phyloP scores from a whole-genome alignment of 1,284 basidiomycete genomes.

The Sporisorium scitamineum region DNA sequence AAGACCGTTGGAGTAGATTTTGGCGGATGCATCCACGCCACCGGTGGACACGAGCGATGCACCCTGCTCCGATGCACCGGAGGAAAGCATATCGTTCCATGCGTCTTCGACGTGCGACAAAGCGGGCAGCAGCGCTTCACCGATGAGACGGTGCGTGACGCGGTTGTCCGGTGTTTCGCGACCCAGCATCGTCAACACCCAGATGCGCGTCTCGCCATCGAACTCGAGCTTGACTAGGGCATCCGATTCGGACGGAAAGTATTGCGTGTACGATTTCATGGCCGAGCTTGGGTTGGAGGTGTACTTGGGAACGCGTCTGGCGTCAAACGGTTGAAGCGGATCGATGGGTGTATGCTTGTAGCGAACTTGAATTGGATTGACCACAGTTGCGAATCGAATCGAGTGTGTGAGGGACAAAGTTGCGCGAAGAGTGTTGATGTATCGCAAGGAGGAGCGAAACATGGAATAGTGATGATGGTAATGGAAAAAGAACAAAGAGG shows the following conservation, averaged over 20 bases:
- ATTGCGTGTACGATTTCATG: slow-evolving; percentile 43
- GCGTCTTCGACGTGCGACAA: slow-evolving; percentile 81
- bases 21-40: slow-evolving; percentile 28
- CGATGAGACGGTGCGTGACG: slow-evolving; percentile 74
- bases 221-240: slow-evolving; percentile 41
- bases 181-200: slow-evolving; percentile 53
- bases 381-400: background rate
- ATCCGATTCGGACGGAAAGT: slow-evolving; percentile 17
- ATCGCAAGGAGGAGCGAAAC: slow-evolving; percentile 16
- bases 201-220: slow-evolving; percentile 48
- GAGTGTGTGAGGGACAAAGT: background rate
- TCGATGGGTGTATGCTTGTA: background rate
- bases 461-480: background rate
- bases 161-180: slow-evolving; percentile 75
- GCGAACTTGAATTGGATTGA: background rate
- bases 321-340: slow-evolving; percentile 6
- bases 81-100: slow-evolving; percentile 75
- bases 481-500: too few species aligned
- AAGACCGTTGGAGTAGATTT: slow-evolving; percentile 74
- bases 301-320: slow-evolving; percentile 22
- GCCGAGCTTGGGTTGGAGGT: background rate
- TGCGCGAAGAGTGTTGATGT: background rate
- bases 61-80: slow-evolving; percentile 44
- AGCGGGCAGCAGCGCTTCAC: slow-evolving; percentile 78
- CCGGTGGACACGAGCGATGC: slow-evolving; percentile 64